These are phyloP conservation scores for Diaporthe citriasiana DNA, from an alignment of 2,329 filamentous ascomycete genomes.

Conservation along the genomic window DNA sequence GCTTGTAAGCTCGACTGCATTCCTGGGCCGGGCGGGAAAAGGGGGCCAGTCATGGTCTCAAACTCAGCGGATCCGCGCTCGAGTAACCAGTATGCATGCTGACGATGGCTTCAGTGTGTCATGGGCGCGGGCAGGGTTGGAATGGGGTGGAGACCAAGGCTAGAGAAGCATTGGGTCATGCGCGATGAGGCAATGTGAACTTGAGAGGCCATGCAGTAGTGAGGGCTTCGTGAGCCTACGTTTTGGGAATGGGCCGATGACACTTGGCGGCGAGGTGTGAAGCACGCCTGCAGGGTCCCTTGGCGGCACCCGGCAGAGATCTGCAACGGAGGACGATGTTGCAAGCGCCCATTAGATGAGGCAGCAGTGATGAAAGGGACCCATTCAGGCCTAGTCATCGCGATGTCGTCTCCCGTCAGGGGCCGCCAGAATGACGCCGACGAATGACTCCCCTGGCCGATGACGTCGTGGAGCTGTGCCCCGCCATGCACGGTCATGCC, in stretches of 20 bases:
- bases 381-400: slow-evolving; percentile 3
- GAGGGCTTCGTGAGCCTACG: slow-evolving; percentile 41
- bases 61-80: background rate
- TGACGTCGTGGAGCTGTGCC: slow-evolving; percentile 31
- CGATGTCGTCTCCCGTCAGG: slow-evolving; percentile 25
- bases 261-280: slow-evolving; percentile 24
- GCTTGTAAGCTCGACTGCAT: background rate
- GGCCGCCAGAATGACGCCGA: slow-evolving; percentile 31
- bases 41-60: background rate
- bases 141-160: background rate
- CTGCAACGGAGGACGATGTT: slow-evolving; percentile 14
- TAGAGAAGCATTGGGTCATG: slow-evolving; percentile 11
- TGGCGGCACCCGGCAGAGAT: slow-evolving; percentile 41
- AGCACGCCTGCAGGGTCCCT: slow-evolving; percentile 26
- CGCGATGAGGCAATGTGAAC: slow-evolving; percentile 33
- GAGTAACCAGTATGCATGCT: slow-evolving; percentile 16
- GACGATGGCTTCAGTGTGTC: slow-evolving; percentile 35
- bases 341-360: slow-evolving; percentile 8
- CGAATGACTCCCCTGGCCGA: slow-evolving; percentile 12
- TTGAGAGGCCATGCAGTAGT: slow-evolving; percentile 9
- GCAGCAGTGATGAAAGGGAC: slow-evolving; percentile 14
- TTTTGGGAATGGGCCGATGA: slow-evolving; percentile 36
- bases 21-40: background rate
- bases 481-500: slow-evolving; percentile 30
- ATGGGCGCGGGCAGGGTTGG: background rate